These are phyloP conservation scores for Candida broadrunensis DNA, from an alignment of 805 yeast genomes.

Conservation along the genomic window DNA sequence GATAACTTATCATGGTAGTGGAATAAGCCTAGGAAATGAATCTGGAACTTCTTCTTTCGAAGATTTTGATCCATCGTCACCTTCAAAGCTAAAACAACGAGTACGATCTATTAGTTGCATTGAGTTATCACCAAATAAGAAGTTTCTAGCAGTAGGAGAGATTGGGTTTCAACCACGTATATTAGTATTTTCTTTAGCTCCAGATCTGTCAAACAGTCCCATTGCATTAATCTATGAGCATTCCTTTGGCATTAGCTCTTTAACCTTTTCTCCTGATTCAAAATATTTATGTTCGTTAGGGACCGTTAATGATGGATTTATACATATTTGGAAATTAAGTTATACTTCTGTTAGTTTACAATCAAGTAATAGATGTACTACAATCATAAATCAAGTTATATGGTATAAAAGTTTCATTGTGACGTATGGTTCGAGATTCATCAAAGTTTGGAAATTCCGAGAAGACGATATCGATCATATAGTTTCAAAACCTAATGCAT, in stretches of 20 bases:
- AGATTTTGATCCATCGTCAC: slow-evolving; percentile 7
- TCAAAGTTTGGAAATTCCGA: slow-evolving; percentile 59
- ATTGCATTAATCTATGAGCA: slow-evolving; percentile 58
- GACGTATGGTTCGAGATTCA: slow-evolving; percentile 59
- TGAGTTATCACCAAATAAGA: slow-evolving; percentile 55
- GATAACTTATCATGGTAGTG: slow-evolving; percentile 17
- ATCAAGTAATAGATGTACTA: slow-evolving; percentile 62
- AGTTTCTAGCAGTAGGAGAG: slow-evolving; percentile 66
- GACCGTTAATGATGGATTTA: slow-evolving; percentile 63
- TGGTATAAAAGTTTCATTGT: slow-evolving; percentile 54
- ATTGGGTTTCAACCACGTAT: slow-evolving; percentile 67
- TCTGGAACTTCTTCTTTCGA: slow-evolving; percentile 6
- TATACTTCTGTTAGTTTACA: slow-evolving; percentile 22
- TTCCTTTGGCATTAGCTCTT: slow-evolving; percentile 55
- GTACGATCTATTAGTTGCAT: slow-evolving; percentile 55
- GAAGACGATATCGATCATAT: slow-evolving; percentile 8
- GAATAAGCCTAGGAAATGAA: slow-evolving; percentile 2
- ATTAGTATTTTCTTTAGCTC: slow-evolving; percentile 54
- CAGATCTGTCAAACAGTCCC: slow-evolving; percentile 46
- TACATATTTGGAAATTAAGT: slow-evolving; percentile 56
- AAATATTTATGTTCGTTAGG: slow-evolving; percentile 59
- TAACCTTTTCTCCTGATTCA: slow-evolving; percentile 61
- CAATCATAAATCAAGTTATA: slow-evolving; percentile 49
- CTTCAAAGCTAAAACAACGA: slow-evolving; percentile 32
- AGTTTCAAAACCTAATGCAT: slow-evolving; percentile 15